Base-by-base conservation (phyloP, 2,329 filamentous ascomycete genomes). In the Pseudogymnoascus verrucosus region DNA sequence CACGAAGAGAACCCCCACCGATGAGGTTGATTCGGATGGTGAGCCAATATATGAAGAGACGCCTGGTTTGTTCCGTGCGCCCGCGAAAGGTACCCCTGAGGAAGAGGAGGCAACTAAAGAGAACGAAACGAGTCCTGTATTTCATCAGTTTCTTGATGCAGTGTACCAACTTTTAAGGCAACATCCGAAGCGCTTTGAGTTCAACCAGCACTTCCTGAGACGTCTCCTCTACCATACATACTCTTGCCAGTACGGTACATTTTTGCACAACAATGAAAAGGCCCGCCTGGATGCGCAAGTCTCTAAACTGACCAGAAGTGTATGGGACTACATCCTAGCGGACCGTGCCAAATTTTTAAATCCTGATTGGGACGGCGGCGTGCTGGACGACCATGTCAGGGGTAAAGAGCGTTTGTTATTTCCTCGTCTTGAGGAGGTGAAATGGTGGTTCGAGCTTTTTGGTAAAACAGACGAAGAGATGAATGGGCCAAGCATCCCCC, bases 101-200 rank as follows among this genome's bases (percentile, higher is more conserved):
- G 83, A 87, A 64, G 83, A 84, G 68, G 86, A 91, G 69, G 83
- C 87, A 8, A 97, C 92, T 0, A 86, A 87, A 65, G 86, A 88
- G n/a, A 95, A 91, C 69, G 95, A 98, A 78, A 89, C 96, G 36
- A 96, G 92, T 65, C 95, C 95, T 0, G 90, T 99, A 23, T 99
- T 99, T 76, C 95, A 99, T 71, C 95, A 99, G 73, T 99, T 98
- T 76, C 83, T 99, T 8, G 95, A 98, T 72, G 92, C 91, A 39
- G 91, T 91, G 1, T 98, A 95, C 73, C 95, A 99, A 74, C 81
- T 99, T 28, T 78, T 96, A 23, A 82, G 90, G 65, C 95, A 98
- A 73, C 81, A 93, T 70, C 92, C 92, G 0, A 89, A 86, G 5
- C 88, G 93, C 0, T 99, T 99, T 72, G 93, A 99, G 74, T 99